Percentiles rank a stretch among this genome's conserved stretches.
Evolutionary conservation across 805 yeast genomes (phyloP).

Genomic region (Pichia kluyveri): DNA sequence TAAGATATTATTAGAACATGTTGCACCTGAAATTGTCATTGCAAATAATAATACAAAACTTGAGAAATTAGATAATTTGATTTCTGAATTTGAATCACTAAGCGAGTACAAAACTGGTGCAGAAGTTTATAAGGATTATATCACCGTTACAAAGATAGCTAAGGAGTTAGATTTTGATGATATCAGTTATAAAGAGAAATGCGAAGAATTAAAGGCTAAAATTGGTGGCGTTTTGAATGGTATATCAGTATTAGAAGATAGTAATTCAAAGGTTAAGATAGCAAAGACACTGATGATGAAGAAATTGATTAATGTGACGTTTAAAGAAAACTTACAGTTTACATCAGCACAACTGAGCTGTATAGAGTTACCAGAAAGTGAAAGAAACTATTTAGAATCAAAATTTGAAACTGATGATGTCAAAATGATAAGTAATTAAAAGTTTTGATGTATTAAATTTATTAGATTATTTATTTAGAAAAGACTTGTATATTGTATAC

Average conservation of each 20-base stretch:
- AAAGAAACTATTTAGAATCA: constrained; percentile 24
- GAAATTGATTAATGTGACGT: constrained; percentile 33
- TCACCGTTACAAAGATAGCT: constrained; percentile 22
- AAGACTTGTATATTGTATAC: not conserved
- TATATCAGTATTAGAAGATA: constrained; percentile 32
- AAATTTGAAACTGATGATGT: not conserved
- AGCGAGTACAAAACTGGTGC: constrained; percentile 50
- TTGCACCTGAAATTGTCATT: constrained; percentile 69
- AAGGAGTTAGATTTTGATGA: constrained; percentile 3
- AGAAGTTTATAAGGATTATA: constrained; percentile 45
- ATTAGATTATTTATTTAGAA: not conserved
- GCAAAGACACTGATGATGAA: constrained; percentile 48
- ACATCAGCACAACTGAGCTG: constrained; percentile 27
- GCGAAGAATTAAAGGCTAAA: constrained; percentile 12
- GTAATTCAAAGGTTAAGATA: constrained; percentile 31
- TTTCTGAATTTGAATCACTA: constrained; percentile 33
- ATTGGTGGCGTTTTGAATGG: constrained; percentile 36
- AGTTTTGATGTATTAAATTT: not conserved
- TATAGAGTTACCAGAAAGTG: constrained; percentile 39
- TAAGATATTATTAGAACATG: constrained; percentile 37
- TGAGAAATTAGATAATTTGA: constrained; percentile 29
- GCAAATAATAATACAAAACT: constrained; percentile 26
- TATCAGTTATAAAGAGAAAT: constrained; percentile 5
- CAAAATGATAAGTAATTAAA: not conserved
- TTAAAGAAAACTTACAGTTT: constrained; percentile 22